Evolutionary conservation across 805 yeast species (phyloP), one percentile per base, ranked within the genome.

Genomic region (Metahyphopichia silvanorum): DNA sequence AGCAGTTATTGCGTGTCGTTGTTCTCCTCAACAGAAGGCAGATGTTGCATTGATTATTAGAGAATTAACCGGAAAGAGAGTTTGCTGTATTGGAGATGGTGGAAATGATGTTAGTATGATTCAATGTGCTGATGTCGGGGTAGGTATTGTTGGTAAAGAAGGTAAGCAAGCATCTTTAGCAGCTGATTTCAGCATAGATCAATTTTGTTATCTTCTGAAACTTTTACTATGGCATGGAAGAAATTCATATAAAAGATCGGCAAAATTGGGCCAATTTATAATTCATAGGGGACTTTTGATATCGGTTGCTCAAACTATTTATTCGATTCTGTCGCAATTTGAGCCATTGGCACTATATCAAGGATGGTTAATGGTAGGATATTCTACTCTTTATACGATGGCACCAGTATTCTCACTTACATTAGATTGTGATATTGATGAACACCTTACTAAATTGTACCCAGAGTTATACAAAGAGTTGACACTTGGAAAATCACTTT

Each of bases 101-200:
- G 99, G 99, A 48, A 93, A 93, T 51, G 99, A 93, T 60, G 99
- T 93, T 21, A 85, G 95, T 47, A 93, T 93, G 99, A 93, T 93
- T 44, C 98, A 93, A 61, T 83, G 94, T 44, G 98, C 99, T 1
- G 96, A 94, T 64, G 96, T 93, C 7, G 99, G 99, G 38, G 95
- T 93, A 18, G 99, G 99, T 35, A 93, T 93, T 44, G 98, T 93
- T 14, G 99, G 99, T 22, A 93, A 93, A 57, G 99, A 93, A 57
- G 99, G 99, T 21, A 83, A 82, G 42, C 99, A 93, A 57, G 98
- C 98, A 0, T 87, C 96, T 1, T 66, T 93, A 32, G 96, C 98
- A 4, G 98, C 98, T 1, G 99, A 93, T 58, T 93, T 91, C 60
- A 86, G 96, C 12, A 79, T 93, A 31, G 82, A 87, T 20, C 96